These are phyloP conservation scores for Bipolaris oryzae DNA, from an alignment of 2,329 filamentous ascomycete genomes.

Conservation along the genomic window DNA sequence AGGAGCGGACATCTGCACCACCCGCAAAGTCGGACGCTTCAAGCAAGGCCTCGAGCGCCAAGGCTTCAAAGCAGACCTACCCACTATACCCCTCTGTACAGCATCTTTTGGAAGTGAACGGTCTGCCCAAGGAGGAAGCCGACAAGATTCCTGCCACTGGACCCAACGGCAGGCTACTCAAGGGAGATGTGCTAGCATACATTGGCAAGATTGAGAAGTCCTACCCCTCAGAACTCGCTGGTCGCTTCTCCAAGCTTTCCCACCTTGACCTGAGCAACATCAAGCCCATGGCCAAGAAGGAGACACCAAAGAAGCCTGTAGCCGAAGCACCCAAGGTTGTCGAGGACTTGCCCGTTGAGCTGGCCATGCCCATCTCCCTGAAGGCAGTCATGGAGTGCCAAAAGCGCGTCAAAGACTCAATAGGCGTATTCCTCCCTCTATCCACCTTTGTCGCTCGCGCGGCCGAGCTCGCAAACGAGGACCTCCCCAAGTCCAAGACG, in stretches of 20 bases:
- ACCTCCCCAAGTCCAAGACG: constrained; percentile 71
- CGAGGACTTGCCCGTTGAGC: constrained; percentile 58
- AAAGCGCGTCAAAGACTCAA: constrained; percentile 74
- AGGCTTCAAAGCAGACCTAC: constrained; percentile 69
- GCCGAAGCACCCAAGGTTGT: constrained; percentile 50
- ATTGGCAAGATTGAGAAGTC: constrained; percentile 76
- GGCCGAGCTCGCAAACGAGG: constrained; percentile 84
- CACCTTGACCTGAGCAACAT: constrained; percentile 96
- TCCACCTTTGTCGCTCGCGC: constrained; percentile 87
- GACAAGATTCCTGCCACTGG: constrained; percentile 86
- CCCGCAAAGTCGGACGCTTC: constrained; percentile 36
- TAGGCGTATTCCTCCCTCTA: constrained; percentile 81
- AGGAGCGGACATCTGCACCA: constrained; percentile 44
- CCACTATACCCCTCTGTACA: constrained; percentile 83
- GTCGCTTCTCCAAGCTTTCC: constrained; percentile 73
- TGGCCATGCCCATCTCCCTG: constrained; percentile 80
- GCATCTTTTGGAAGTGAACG: constrained; percentile 79
- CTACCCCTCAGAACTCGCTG: constrained; percentile 73
- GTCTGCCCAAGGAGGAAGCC: constrained; percentile 75
- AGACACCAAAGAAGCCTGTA: constrained; percentile 55
- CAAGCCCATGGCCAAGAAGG: constrained; percentile 68
- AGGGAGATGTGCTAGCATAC: constrained; percentile 93
- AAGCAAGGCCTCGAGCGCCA: constrained; percentile 46
- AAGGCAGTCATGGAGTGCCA: constrained; percentile 79
- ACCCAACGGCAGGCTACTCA: constrained; percentile 85